A percentile compares a stretch with the other conserved stretches of the same genome.
Evolutionary conservation across 2,329 filamentous ascomycete species (phyloP).

Genomic region (Hypoxylon rubiginosum): DNA sequence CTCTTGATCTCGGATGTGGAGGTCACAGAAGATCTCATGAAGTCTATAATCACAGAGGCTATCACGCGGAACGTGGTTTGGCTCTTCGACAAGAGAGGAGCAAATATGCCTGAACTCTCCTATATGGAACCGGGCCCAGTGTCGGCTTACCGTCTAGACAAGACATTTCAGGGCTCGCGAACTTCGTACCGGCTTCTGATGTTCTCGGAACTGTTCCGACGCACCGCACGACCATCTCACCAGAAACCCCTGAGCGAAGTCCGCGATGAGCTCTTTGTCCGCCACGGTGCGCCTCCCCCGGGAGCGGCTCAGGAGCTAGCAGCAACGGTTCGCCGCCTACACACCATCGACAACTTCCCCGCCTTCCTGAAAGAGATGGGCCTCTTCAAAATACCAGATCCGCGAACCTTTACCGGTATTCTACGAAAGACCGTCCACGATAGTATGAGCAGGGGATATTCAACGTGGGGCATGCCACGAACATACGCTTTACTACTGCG

Average conservation of each 20-base stretch:
- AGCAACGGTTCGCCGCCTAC: conserved; percentile 59
- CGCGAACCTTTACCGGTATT: conserved; percentile 50
- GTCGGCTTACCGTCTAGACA: conserved; percentile 61
- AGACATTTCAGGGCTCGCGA: conserved; percentile 61
- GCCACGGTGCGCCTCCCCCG: conserved; percentile 60
- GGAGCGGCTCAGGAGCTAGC: conserved; percentile 58
- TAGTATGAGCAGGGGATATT: conserved; percentile 55
- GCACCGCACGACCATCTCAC: conserved; percentile 56
- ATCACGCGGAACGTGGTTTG: conserved; percentile 66
- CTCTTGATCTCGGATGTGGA: conserved; percentile 60
- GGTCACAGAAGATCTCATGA: conserved; percentile 56
- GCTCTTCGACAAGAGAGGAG: conserved; percentile 59
- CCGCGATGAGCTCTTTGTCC: conserved; percentile 60
- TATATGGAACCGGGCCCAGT: conserved; percentile 59
- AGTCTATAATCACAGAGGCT: conserved; percentile 62
- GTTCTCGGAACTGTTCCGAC: conserved; percentile 65
- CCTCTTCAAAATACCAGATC: conserved; percentile 46
- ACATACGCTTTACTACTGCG: conserved; percentile 44
- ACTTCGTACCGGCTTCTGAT: conserved; percentile 66
- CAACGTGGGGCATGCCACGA: conserved; percentile 38
- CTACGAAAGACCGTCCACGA: conserved; percentile 53
- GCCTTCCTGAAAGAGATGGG: conserved; percentile 61
- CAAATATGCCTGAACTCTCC: conserved; percentile 58
- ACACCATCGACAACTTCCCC: conserved; percentile 58
- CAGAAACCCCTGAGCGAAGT: conserved; percentile 55